Evolutionary conservation across 2,329 filamentous ascomycete genomes (phyloP).

Genomic region (Neoascochyta sp.): DNA sequence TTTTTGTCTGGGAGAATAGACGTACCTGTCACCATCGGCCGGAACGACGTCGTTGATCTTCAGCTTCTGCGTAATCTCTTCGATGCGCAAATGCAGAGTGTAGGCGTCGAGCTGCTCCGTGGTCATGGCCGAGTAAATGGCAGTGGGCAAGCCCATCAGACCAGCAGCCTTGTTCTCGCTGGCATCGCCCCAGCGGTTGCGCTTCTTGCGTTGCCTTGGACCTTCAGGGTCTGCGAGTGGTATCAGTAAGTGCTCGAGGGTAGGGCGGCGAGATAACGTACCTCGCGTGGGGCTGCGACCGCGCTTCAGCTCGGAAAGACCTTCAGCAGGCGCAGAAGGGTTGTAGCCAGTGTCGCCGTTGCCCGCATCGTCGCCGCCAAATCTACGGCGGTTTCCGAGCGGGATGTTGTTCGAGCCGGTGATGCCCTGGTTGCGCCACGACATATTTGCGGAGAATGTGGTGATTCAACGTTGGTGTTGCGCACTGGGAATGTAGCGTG

Average conservation of each 20-base stretch:
- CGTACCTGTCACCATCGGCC: constrained; percentile 89
- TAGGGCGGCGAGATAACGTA: constrained; percentile 42
- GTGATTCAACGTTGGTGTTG: constrained; percentile 13
- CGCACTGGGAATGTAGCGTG: constrained; percentile 5
- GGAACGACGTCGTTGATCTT: constrained; percentile 98
- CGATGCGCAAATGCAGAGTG: constrained; percentile 90
- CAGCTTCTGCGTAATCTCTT: constrained; percentile 98
- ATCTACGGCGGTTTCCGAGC: constrained; percentile 76
- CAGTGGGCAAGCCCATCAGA: constrained; percentile 93
- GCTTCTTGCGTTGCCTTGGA: constrained; percentile 89
- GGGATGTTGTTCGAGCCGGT: constrained; percentile 99
- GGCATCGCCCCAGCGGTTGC: constrained; percentile 96
- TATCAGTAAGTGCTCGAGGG: constrained; percentile 9
- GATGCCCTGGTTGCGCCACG: constrained; percentile 72
- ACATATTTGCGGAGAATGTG: constrained; percentile 45
- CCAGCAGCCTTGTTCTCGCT: constrained; percentile 98
- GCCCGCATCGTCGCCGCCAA: constrained; percentile 58
- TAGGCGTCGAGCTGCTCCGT: constrained; percentile 98
- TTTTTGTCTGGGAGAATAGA: constrained; percentile 12
- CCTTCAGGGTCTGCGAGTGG: constrained; percentile 57
- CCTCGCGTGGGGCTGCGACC: constrained; percentile 86
- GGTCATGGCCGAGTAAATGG: constrained; percentile 97
- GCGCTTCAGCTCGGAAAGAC: constrained; percentile 64
- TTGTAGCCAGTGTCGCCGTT: constrained; percentile 46
- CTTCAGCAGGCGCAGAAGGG: constrained; percentile 45